Base-by-base conservation (phyloP, 176 grass and related monocot genomes). In the Cenchrus purpureus region DNA sequence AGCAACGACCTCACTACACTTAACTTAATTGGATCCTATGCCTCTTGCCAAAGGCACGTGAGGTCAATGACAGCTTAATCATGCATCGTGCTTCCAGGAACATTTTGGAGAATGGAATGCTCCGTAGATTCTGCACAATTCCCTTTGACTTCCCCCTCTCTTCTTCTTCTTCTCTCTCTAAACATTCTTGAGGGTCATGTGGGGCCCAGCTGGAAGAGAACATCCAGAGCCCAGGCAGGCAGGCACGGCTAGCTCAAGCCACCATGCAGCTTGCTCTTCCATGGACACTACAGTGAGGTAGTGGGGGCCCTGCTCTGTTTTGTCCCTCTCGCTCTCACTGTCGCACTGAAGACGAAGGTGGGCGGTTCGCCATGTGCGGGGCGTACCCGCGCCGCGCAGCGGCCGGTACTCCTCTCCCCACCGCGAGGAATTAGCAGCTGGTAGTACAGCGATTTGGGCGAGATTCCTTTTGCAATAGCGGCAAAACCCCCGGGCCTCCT, bases 51-150 rank as follows among this genome's bases (percentile, higher is more conserved):
- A 58, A 14, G 65, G 31, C 60, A 65, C 65, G 79, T 82, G 65
- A 86, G 73, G 86, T 77, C 65, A 83, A 86, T 84, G 89, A 83
- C 86, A 89, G 57, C 80, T 93, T 86, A 91, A 73, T 68, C 86
- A 68, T 43, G 74, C 29, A 44, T 43, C 79, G 43, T 53, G 65
- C 59, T 54, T 86, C 79, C 87, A 87, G 89, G 93, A 95, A 95
- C 93, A 94, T 92, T 87, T 98, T 2, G 96, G 93, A 89, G 89
- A 92, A 92, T 89, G 96, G 52, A 92, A 90, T 94, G 89, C 91
- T 95, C 95, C 91, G 92, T 81, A 82, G 92, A 95, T 97, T 95
- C 92, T 97, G 90, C 93, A 57, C 81, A 51, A 78, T 69, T 85
- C 81, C 69, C 78, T 65, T 86, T 88, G 77, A 89, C 79, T 67